Conservation (phyloP, 805 yeast genomes). For the Candida ficus region DNA sequence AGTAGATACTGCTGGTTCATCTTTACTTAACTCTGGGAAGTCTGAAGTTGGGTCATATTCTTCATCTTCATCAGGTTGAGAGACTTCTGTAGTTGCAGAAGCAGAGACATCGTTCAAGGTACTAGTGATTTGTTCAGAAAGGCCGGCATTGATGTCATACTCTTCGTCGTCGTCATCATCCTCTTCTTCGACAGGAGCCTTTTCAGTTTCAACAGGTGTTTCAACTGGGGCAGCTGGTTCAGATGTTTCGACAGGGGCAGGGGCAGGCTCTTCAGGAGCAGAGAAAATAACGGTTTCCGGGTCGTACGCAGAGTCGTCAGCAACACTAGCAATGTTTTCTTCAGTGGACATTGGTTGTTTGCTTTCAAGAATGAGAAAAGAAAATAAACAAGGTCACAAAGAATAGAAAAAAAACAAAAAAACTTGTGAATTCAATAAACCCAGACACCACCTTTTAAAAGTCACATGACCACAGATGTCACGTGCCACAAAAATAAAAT, state of each 20-base stretch:
- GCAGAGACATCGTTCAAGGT: neutral
- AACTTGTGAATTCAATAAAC: no score
- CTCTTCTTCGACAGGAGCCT: constrained; percentile 11
- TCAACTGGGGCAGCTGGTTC: neutral
- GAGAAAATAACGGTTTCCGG: neutral
- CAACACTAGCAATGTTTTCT: neutral
- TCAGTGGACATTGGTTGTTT: neutral
- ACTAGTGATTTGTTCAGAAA: neutral
- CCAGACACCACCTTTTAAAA: no score
- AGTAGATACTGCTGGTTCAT: neutral
- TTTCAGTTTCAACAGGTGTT: neutral
- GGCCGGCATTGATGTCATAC: constrained; percentile 1
- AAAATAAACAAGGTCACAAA: neutral
- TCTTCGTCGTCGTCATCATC: constrained; percentile 10
- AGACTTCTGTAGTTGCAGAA: neutral
- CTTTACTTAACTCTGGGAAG: constrained; percentile 2
- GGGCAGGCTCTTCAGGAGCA: neutral
- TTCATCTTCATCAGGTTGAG: constrained; percentile 4
- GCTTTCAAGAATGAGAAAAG: neutral
- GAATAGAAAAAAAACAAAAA: neutral
- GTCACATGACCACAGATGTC: no score
- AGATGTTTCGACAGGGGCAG: neutral
- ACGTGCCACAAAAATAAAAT: no score
- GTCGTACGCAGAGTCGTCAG: neutral
- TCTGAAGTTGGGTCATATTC: constrained; percentile 11